Conservation (phyloP, 2,329 filamentous ascomycete species). For the Cercospora canescens region DNA sequence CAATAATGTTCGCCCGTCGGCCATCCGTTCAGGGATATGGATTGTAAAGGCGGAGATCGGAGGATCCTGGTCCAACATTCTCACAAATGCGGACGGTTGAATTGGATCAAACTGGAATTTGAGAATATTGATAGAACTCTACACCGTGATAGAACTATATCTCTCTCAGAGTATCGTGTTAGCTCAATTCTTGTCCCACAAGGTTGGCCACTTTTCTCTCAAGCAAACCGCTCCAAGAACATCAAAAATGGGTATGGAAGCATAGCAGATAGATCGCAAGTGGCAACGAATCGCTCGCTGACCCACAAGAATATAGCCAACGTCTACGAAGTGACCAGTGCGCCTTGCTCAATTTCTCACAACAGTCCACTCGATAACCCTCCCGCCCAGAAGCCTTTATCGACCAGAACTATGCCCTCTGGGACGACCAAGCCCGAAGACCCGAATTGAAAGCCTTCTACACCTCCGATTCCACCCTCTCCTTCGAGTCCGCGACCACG, state of each 20-base stretch:
- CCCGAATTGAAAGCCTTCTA: background rate
- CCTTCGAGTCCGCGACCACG: background rate
- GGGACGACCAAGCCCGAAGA: background rate
- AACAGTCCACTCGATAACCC: no score
- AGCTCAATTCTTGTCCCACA: background rate
- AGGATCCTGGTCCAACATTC: background rate
- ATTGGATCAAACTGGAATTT: background rate
- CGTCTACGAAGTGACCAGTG: background rate
- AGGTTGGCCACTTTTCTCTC: background rate
- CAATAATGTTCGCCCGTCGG: background rate
- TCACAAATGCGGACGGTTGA: background rate
- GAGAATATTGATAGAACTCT: background rate
- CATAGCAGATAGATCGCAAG: background rate
- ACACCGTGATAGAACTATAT: background rate
- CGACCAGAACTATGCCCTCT: conserved; percentile 4
- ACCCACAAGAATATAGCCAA: background rate
- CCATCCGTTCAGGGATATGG: background rate
- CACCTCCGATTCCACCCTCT: background rate
- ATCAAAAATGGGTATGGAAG: background rate
- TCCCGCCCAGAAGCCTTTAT: background rate
- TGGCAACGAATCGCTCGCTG: background rate
- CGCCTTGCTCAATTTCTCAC: background rate
- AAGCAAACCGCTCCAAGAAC: background rate
- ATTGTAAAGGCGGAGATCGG: background rate
- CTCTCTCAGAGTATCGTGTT: background rate